A percentile compares a stretch with the other conserved stretches of the same genome.
Conservation (phyloP, 139 green algal species). For the Chlorella sp. region DNA sequence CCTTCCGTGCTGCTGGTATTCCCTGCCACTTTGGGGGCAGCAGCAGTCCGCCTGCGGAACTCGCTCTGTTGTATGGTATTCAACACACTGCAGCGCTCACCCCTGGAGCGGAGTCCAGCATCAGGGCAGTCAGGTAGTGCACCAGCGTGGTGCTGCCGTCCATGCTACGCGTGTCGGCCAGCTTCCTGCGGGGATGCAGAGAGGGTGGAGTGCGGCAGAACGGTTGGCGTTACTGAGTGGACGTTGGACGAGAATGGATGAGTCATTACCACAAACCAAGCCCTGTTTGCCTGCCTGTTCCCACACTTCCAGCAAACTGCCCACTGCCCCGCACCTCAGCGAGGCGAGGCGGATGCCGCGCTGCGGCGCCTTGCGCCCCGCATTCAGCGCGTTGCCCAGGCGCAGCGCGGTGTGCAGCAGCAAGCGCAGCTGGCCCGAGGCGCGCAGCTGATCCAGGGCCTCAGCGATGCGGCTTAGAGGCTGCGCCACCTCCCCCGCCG, state of each 20-base stretch:
- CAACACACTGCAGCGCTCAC: too few species aligned
- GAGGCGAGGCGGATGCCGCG: conserved; percentile 33
- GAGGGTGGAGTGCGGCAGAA: too few species aligned
- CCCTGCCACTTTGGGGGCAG: too few species aligned
- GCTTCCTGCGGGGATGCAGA: not conserved
- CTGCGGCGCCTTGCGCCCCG: conserved; percentile 28
- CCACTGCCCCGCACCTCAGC: not conserved
- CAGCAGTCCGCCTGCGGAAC: too few species aligned
- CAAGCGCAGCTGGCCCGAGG: not conserved
- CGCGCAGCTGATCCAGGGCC: conserved; percentile 19
- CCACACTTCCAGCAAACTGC: too few species aligned
- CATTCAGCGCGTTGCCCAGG: conserved; percentile 36
- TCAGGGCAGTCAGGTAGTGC: conserved; percentile 33
- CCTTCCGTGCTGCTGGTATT: too few species aligned
- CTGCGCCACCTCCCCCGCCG: conserved; percentile 5
- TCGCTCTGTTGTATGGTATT: too few species aligned
- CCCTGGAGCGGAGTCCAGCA: not conserved
- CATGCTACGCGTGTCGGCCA: conserved; percentile 29
- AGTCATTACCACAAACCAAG: too few species aligned
- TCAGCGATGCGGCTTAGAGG: not conserved
- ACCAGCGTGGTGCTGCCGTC: conserved; percentile 33
- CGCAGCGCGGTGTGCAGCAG: conserved; percentile 37
- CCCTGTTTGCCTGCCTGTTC: too few species aligned
- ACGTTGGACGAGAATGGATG: too few species aligned
- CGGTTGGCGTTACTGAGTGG: too few species aligned